Percentiles rank a stretch among this genome's conserved stretches.
These are phyloP conservation scores for Tulasnella sp. DNA, from an alignment of 768 basidiomycete genomes.

Conservation along the genomic window DNA sequence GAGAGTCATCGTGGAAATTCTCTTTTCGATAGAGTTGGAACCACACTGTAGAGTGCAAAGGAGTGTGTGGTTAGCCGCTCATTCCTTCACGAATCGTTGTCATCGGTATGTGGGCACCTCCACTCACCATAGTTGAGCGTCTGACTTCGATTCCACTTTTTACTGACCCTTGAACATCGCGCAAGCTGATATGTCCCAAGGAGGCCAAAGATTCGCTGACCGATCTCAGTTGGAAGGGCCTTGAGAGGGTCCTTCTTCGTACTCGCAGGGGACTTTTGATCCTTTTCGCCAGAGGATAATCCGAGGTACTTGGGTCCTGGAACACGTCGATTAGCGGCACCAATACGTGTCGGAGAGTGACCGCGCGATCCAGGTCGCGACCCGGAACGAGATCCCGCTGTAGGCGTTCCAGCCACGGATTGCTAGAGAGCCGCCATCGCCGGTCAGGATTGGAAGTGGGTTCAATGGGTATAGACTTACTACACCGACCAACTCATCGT, in stretches of 20 bases:
- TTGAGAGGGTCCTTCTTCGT: constrained; percentile 49
- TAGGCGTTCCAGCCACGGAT: constrained; percentile 17
- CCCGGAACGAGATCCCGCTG: neutral
- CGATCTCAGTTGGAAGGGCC: constrained; percentile 67
- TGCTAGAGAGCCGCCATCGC: constrained; percentile 29
- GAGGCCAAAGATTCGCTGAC: constrained; percentile 61
- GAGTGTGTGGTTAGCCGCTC: neutral
- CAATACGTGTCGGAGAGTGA: constrained; percentile 25
- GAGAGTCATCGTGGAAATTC: constrained; percentile 68
- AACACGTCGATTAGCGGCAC: constrained; percentile 38
- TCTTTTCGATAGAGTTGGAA: constrained; percentile 86
- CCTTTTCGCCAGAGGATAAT: constrained; percentile 28
- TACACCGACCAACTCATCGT: constrained; percentile 23
- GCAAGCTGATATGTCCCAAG: constrained; percentile 59
- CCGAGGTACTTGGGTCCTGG: constrained; percentile 36
- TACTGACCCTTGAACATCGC: constrained; percentile 67
- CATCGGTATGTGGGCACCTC: neutral
- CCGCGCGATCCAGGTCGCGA: constrained; percentile 36
- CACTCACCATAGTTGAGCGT: constrained; percentile 77
- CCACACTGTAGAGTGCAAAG: constrained; percentile 55
- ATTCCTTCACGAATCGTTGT: neutral
- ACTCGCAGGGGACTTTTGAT: neutral
- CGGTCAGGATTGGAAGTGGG: constrained; percentile 27
- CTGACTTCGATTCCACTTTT: constrained; percentile 82
- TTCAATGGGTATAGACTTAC: constrained; percentile 1